phyloP scores from a whole-genome alignment of 2,329 filamentous ascomycete species.

The Neoscytalidium dimidiatum region DNA sequence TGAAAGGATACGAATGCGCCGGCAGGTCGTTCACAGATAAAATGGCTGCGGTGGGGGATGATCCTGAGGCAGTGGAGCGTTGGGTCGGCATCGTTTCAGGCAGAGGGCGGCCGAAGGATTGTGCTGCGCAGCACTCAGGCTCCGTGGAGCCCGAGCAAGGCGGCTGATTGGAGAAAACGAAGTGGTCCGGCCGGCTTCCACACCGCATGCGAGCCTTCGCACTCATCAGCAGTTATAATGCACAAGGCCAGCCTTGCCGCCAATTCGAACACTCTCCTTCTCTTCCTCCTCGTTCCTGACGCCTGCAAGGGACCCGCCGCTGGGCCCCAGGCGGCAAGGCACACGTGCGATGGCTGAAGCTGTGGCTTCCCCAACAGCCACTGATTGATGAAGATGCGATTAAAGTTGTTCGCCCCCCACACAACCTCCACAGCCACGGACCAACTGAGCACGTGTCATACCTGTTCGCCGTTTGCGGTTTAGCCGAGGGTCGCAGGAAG shows the following conservation, averaged over 20 bases:
- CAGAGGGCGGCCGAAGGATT: not conserved
- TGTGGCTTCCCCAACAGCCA: too few species aligned
- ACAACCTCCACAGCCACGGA: not conserved
- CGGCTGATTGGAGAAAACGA: too few species aligned
- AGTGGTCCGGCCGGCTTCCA: not conserved
- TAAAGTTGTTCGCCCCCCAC: constrained; percentile 1
- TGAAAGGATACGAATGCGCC: not conserved
- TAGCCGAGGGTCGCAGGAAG: not conserved
- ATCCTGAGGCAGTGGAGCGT: not conserved
- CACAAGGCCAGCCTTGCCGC: not conserved
- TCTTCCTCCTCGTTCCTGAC: not conserved
- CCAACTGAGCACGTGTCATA: not conserved
- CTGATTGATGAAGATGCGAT: not conserved
- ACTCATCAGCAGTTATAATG: not conserved
- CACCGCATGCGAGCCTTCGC: not conserved
- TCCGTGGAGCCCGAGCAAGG: not conserved
- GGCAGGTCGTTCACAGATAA: not conserved
- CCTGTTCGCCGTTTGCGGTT: not conserved
- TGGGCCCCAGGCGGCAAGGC: not conserved
- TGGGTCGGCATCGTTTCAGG: not conserved
- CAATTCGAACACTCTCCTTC: not conserved
- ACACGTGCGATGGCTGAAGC: not conserved
- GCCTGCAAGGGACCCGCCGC: not conserved
- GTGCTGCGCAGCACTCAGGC: not conserved
- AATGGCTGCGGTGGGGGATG: not conserved